A percentile compares a stretch with the other conserved stretches of the same genome.
Conservation (phyloP, 805 yeast genomes). For the Metschnikowia reukaufii region DNA sequence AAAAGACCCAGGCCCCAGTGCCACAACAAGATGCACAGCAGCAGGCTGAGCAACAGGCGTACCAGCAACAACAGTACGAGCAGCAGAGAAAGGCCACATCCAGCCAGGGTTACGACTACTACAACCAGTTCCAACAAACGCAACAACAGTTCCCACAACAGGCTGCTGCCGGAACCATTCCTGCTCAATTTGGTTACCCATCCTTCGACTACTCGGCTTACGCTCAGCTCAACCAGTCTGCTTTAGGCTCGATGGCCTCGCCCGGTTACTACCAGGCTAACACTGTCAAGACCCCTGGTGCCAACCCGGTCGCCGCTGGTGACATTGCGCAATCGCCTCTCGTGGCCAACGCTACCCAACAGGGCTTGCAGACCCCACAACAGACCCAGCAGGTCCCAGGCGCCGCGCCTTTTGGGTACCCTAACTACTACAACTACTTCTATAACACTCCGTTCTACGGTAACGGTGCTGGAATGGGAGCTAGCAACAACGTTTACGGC, state of each 20-base stretch:
- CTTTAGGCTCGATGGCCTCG: constrained; percentile 17
- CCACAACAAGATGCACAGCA: constrained; percentile 20
- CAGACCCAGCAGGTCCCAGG: constrained; percentile 36
- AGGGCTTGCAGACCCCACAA: constrained; percentile 28
- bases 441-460: constrained; percentile 43
- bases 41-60: constrained; percentile 13
- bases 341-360: constrained; percentile 25
- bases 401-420: constrained; percentile 42
- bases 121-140: constrained; percentile 21
- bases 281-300: constrained; percentile 26
- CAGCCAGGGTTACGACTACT: constrained; percentile 23
- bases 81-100: constrained; percentile 15
- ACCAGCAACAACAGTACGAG: constrained; percentile 18
- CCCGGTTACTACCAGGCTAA: constrained; percentile 28
- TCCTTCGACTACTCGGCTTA: constrained; percentile 42
- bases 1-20: constrained; percentile 8
- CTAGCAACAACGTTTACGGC: constrained; percentile 18
- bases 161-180: constrained; percentile 36
- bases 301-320: constrained; percentile 19
- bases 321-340: constrained; percentile 36
- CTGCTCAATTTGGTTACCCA: constrained; percentile 47
- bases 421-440: constrained; percentile 42
- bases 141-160: constrained; percentile 43
- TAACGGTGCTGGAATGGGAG: constrained; percentile 31
- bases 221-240: constrained; percentile 25